Evolutionary conservation across 345 rosid genomes (phyloP), one percentile per base, ranked within the genome.

Genomic region (Syzygium oleosum): DNA sequence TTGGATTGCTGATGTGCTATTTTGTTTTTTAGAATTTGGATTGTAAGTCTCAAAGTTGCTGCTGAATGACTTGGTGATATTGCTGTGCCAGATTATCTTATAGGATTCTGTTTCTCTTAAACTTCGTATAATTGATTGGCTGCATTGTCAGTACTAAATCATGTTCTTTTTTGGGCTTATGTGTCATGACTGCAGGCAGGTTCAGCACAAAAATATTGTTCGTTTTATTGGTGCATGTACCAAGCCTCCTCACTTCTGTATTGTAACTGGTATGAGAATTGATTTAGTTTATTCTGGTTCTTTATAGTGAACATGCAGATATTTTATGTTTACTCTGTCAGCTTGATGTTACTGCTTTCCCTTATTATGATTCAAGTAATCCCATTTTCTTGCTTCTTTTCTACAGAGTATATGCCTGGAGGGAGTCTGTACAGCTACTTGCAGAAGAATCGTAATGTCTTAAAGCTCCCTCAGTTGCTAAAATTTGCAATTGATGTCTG

Each of bases 391-490:
- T 59, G 84, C 34, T 87, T 87, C 78, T 51, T 89, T 77, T 88
- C 88, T 91, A 92, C 94, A 95, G 98, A 95, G 91, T 95, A 92
- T 87, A 94, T 95, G 98, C 93, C 94, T 29, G 95, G 95, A 88
- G 98, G 98, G 88, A 94, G 95, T 91, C 92, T 95, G 86, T 95
- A 93, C 90, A 90, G 91, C 88, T 94, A 92, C 91, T 88, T 95
- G 94, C 98, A 94, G 85, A 94, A 92, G 86, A 91, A 94, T 79
- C 92, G 86, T 90, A 90, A 92, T 43, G 86, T 87, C 84, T 88
- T 95, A 91, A 92, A 91, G 91, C 91, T 92, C 59, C 79, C 93
- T 59, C 94, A 93, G 63, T 88, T 94, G 89, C 89, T 95, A 89
- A 93, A 91, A 90, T 95, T 94, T 92, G 97, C 94, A 73, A 91